Conservation (phyloP, 306 rosid species). For the Malus orientalis region DNA sequence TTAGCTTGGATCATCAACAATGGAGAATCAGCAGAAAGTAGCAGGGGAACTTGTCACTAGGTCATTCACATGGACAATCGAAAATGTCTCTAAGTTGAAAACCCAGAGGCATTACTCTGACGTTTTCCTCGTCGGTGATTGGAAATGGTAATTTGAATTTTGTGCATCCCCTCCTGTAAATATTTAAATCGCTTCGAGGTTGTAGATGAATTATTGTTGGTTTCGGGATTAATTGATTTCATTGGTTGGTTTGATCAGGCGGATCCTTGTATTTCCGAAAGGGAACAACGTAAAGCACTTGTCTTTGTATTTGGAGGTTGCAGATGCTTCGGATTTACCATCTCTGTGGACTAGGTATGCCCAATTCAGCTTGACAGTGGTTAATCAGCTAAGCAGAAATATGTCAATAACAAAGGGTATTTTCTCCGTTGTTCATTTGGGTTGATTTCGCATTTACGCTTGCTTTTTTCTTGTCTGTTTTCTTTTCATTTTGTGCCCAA, state of each 20-base stretch:
- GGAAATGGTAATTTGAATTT: not conserved
- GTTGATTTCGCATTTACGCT: not conserved
- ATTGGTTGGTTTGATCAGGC: not conserved
- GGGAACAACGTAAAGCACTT: not conserved
- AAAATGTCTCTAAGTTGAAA: not conserved
- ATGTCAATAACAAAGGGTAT: not conserved
- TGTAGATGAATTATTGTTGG: not conserved
- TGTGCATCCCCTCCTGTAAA: not conserved
- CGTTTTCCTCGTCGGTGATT: not conserved
- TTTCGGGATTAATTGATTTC: not conserved
- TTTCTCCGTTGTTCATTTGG: not conserved
- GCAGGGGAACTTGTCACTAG: not conserved
- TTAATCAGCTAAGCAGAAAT: not conserved
- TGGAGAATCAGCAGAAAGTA: not conserved
- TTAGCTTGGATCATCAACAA: not conserved
- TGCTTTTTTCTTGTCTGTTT: not conserved
- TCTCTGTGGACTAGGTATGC: not conserved
- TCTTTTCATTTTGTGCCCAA: not conserved
- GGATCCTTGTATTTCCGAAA: not conserved
- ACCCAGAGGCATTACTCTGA: not conserved
- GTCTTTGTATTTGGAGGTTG: not conserved
- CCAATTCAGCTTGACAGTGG: not conserved
- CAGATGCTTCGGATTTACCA: not conserved
- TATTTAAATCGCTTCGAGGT: not conserved
- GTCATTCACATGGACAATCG: not conserved